phyloP scores from a whole-genome alignment of 306 rosid genomes.

The Trifolium repens region DNA sequence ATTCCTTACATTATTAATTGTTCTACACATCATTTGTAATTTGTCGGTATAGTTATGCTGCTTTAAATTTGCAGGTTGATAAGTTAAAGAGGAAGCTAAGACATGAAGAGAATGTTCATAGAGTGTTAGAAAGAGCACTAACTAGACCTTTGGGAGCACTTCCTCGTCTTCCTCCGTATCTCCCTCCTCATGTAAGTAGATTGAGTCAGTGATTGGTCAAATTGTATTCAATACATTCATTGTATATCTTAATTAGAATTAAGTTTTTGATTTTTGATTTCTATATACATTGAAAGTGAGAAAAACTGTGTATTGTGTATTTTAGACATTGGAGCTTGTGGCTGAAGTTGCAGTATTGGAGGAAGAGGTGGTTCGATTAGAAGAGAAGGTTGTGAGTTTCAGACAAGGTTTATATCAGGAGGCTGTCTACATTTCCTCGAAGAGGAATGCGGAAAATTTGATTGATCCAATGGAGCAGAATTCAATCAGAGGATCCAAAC shows the following conservation, averaged over 20 bases:
- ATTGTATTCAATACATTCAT: not conserved
- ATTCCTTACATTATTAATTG: constrained; percentile 4
- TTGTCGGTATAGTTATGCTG: constrained; percentile 7
- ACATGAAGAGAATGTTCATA: constrained; percentile 94
- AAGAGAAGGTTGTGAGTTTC: constrained; percentile 84
- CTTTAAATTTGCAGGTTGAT: constrained; percentile 66
- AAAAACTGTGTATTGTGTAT: constrained; percentile 21
- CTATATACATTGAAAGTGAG: constrained; percentile 20
- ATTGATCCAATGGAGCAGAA: constrained; percentile 51
- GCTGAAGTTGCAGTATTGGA: constrained; percentile 96
- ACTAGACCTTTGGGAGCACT: constrained; percentile 91
- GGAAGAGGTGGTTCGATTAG: constrained; percentile 85
- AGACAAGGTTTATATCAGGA: constrained; percentile 86
- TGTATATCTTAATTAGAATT: not conserved
- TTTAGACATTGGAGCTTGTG: constrained; percentile 83
- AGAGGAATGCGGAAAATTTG: constrained; percentile 60
- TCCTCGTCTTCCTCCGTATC: constrained; percentile 98
- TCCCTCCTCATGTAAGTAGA: constrained; percentile 78
- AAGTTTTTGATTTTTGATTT: not conserved
- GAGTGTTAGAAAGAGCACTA: constrained; percentile 91
- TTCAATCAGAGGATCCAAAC: constrained; percentile 58
- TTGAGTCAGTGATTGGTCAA: not conserved
- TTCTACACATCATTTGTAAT: not conserved
- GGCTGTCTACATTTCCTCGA: constrained; percentile 72
- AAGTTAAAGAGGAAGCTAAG: constrained; percentile 93